Conservation (phyloP, 495 filamentous ascomycete species). For the Cetradonia linearis region DNA sequence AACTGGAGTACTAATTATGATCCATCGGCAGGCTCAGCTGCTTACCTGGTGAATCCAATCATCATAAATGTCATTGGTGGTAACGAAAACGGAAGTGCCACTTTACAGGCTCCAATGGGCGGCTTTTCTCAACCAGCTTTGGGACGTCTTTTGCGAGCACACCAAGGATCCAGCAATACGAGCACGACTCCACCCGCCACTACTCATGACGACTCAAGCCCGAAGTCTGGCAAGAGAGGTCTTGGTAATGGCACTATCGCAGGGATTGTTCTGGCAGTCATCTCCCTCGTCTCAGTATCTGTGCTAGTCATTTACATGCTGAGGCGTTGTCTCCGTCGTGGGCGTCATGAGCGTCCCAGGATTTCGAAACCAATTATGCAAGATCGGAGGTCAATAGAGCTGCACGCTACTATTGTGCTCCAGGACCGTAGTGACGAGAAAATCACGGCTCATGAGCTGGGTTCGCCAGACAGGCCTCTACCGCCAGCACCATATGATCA, state of each 20-base stretch:
- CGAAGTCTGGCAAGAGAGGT: neutral
- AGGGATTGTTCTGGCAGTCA: conserved; percentile 4
- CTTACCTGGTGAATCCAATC: conserved; percentile 14
- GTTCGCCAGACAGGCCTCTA: conserved; percentile 7
- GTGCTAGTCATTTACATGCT: conserved; percentile 2
- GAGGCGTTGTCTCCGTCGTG: conserved; percentile 1
- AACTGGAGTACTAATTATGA: conserved; percentile 15
- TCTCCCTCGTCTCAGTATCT: neutral
- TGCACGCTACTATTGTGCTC: neutral
- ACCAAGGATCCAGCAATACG: neutral
- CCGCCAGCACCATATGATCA: conserved; percentile 4
- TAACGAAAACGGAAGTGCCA: conserved; percentile 14
- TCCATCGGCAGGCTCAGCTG: conserved; percentile 3
- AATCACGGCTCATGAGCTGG: conserved; percentile 3
- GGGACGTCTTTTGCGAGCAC: conserved; percentile 7
- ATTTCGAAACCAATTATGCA: conserved; percentile 8
- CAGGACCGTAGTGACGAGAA: conserved; percentile 8
- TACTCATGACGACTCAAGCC: neutral
- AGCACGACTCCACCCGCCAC: neutral
- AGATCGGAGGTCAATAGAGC: conserved; percentile 8
- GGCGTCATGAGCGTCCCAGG: neutral
- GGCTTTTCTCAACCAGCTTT: conserved; percentile 13
- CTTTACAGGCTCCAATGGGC: conserved; percentile 11
- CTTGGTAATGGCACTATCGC: conserved; percentile 8
- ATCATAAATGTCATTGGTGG: conserved; percentile 18